Base-by-base conservation (phyloP, 2,329 filamentous ascomycete species). In the Fusarium solani-melongenae region DNA sequence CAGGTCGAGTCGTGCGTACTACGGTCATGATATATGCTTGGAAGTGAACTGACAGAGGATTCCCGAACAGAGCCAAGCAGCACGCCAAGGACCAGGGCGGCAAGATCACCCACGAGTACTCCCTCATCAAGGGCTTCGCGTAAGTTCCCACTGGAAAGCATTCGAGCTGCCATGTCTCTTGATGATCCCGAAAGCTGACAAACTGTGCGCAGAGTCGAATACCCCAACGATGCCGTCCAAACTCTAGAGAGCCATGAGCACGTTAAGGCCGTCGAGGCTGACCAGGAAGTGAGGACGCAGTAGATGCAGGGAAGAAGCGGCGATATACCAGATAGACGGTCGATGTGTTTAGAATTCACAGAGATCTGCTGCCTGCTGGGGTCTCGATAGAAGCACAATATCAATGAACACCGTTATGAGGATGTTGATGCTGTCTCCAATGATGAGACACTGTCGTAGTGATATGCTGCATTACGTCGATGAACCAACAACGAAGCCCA, bases 121-220 rank as follows among this genome's bases (percentile, higher is more conserved):
- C 85, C 70, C 84, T 98, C 78, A 95, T 98, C 88, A 97, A 96
- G 86, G 95, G 93, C 67, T 98, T 98, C 86, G 92, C 93, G 96
- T 98, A 91, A 77, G 93, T 87, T 44, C 33, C 3, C 29, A 51
- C 55, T 17, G 36, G 53, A 14, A 31, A 20, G 15, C 17, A 14
- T 20, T 6, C 10, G 20, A 24, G 17, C 12, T 51, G 34, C 24
- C 31, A 14, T 6, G 15, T 3, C 3, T 1, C 8, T 33, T 2
- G 11, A 36, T 17, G 22, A n/a, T 9, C n/a, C 46, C 59, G 41
- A 31, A 69, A 20, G 24, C 29, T 74, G 14, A 58, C 46, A 31
- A 41, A 20, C 38, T 8, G 22, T 59, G 7, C 24, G 27, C 15
- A 98, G 95, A 59, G 94, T 95, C 78, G 87, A 89, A 66, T 94